Base-by-base conservation (phyloP, 2,329 filamentous ascomycete species). In the Colletotrichum lindemuthianum region DNA sequence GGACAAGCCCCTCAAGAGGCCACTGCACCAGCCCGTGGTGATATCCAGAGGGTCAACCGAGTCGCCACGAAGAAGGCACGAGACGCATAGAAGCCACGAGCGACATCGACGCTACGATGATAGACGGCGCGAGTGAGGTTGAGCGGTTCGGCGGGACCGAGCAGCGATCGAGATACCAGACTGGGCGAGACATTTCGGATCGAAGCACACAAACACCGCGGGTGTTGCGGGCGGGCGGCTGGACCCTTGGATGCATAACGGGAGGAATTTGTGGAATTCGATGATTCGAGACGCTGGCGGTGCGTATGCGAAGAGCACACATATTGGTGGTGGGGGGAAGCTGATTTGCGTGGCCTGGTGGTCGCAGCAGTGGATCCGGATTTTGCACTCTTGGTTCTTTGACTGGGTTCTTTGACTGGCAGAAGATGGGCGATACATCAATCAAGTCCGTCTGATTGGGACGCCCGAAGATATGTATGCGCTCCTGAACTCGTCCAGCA, bases 1-100 rank as follows among this genome's bases (percentile, higher is more conserved):
- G 15, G 80, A 83, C 57, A 84, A 82, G 68, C 73, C 78, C 53
- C 75, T 88, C 60, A 88, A 87, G 72, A 79, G 85, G 32, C 86
- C 86, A 16, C 76, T 87, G 16, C 86, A 88, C 69, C 81, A 84
- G 65, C 86, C 86, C 8, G 75, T 88, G 13, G 72, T 86, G 39
- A 81, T 88, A 52, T 79, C 79, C 33, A 78, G 79, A 67, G 78
- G 74, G 10, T 74, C 75, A 16, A 72, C 72, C 39, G 75, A 79
- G 41, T 70, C 72, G 49, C 72, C 75, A 33, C 74, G 74, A 60
- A 72, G 77, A 59, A 75, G 74, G 61, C 72, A 72, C 61, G 74
- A 75, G 43, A 73, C 74, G 68, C 72, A 76, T 60, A 72, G 70
- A 43, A 72, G 71, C 48, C 59, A 69, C 49, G 70, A 72, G 60